Base-by-base conservation (phyloP, 2,329 filamentous ascomycete genomes). In the Xylaria digitata region DNA sequence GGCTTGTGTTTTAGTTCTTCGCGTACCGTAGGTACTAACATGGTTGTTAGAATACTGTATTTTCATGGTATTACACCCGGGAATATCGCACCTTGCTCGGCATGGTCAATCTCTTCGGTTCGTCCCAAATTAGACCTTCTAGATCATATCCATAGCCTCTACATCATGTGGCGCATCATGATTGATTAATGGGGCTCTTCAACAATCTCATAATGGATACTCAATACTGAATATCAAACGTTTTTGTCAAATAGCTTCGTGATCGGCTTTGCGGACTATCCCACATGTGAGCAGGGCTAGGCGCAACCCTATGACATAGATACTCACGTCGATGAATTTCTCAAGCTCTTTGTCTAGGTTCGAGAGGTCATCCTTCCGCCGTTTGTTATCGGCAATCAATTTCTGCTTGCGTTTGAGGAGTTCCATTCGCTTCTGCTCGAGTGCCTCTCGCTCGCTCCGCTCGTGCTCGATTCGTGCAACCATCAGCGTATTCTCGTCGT, bases 311-410 rank as follows among this genome's bases (percentile, higher is more conserved):
- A 45, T 6, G 5, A 45, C 43, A 42, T 34, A 30, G 23, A 34
- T 23, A 82, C 90, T 76, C 76, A 93, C 92, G 79, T 96, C 93
- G 74, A 97, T 95, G 76, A 97, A 97, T 75, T 92, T 94, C 81
- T 98, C 96, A 64, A 98, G 83, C 79, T 97, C 93, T 75, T 92
- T 91, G 75, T 99, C 96, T 67, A 99, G 82, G 75, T 92, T 97
- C 21, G 92, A 94, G 55, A 99, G 82, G 75, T 98, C 94, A 63
- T 97, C 94, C 78, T 97, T 97, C 72, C 95, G 88, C 81, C 93
- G 93, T 81, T 96, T 97, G 78, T 97, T 97, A 77, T 89, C 87
- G 1, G 85, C 83, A 58, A 87, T 88, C 55, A 89, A 83, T 77
- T 88, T 88, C 72, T 87, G 85, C 74, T 89, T 89, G 59, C 85